Evolutionary conservation across 441 rosid species (phyloP), one percentile per base, ranked within the genome.

Genomic region (Gossypium trilobum): DNA sequence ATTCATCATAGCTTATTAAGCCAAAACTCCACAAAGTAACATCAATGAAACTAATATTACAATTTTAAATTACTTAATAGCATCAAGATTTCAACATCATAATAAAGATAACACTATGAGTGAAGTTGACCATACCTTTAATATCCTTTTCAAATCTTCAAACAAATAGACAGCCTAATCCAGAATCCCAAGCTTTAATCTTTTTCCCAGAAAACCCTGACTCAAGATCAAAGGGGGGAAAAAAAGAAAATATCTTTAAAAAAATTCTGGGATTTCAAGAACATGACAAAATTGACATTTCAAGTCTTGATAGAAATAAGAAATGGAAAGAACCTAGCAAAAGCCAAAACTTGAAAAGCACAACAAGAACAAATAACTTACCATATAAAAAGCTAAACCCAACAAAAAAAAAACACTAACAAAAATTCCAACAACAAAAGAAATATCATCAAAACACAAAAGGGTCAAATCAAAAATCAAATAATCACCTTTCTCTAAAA

Each of bases 391-490:
- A n/a, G 56, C 80, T 63, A 2, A 73, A 70, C 68, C 29, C 2
- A 65, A 23, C 33, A 4, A 29, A 4, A 29, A 29, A 59, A 59
- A 59, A 19, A 54, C 58, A 5, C 68, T 51, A 57, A 50, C 46
- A 31, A 31, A 31, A 31, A 31, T 31, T 5, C 39, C 39, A 31
- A 31, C 7, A 31, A 5, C 39, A 67, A 73, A 42, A 68, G 39
- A 67, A 61, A 67, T 14, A 74, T 63, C 74, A 60, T 52, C 42
- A 6, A 33, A 33, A 33, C 42, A 6, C 42, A 75, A 65, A 75
- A 68, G 4, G 62, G 75, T 52, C 48, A 76, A 79, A 63, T 52
- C 31, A 76, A 79, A 63, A 70, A 29, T 29, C 46, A 61, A 27
- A 50, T 65, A 60, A 68, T 44, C 36, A 29, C 68, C 36, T 36